A percentile compares a stretch with the other conserved stretches of the same genome.
phyloP scores from a whole-genome alignment of 2,329 filamentous ascomycete species.

The Ilyonectria mors-panacis region DNA sequence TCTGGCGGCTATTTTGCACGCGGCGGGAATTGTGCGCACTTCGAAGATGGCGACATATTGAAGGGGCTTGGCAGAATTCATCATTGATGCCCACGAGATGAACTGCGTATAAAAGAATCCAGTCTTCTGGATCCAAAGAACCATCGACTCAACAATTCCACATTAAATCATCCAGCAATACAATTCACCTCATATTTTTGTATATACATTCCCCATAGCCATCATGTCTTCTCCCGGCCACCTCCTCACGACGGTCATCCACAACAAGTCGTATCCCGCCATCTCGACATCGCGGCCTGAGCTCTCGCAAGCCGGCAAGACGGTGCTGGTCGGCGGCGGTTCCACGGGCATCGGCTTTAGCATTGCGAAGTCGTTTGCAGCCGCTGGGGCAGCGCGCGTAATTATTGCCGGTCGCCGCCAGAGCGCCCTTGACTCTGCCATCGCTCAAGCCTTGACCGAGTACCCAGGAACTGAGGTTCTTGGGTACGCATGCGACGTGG shows the following conservation, averaged over 20 bases:
- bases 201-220: background rate
- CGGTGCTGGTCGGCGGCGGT: conserved; percentile 77
- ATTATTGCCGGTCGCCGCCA: conserved; percentile 52
- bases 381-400: conserved; percentile 55
- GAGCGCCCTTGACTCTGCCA: conserved; percentile 5
- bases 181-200: too few relatives aligned
- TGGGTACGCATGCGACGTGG: background rate
- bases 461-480: background rate
- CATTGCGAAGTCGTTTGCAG: conserved; percentile 69
- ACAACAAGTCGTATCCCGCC: background rate
- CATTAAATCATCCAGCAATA: too few relatives aligned
- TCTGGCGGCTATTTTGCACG: background rate
- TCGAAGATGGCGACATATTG: background rate
- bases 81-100: background rate
- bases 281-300: conserved; percentile 46
- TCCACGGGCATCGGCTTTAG: conserved; percentile 75
- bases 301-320: conserved; percentile 58
- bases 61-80: background rate
- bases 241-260: background rate
- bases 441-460: background rate
- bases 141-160: background rate
- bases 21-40: background rate
- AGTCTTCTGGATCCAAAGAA: background rate
- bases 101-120: background rate
- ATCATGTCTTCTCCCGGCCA: background rate